Evolutionary conservation across 441 rosid species (phyloP).

Genomic region (Populus hybrid): DNA sequence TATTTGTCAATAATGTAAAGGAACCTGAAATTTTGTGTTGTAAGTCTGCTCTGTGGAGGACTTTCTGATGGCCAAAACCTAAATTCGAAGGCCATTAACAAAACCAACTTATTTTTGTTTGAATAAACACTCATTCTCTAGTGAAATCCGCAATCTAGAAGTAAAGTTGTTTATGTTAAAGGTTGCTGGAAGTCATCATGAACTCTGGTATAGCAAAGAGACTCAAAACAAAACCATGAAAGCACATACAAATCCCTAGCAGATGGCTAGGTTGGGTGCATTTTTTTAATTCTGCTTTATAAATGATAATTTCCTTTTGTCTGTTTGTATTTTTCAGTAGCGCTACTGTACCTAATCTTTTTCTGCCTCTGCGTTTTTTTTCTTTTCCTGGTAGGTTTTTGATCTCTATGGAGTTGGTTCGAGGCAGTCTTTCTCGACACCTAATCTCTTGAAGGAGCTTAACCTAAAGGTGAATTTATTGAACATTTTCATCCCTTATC

Average conservation of each 20-base stretch:
- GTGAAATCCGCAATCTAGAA: neutral
- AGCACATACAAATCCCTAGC: neutral
- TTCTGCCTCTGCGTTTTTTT: neutral
- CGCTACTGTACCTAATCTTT: neutral
- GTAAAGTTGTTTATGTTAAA: neutral
- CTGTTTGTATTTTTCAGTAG: neutral
- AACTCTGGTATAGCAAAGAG: neutral
- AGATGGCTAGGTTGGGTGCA: conserved; percentile 9
- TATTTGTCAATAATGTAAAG: neutral
- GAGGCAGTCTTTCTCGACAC: conserved; percentile 61
- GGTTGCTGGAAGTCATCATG: neutral
- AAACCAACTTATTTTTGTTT: neutral
- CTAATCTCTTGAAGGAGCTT: conserved; percentile 72
- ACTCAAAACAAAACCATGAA: neutral
- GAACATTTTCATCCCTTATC: neutral
- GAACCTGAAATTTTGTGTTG: neutral
- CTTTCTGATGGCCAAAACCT: conserved; percentile 2
- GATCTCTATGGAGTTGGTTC: conserved; percentile 90
- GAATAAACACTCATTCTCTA: too few species aligned
- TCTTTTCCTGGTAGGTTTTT: conserved; percentile 48
- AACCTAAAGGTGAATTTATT: conserved; percentile 58
- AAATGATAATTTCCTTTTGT: neutral
- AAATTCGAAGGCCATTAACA: conserved; percentile 6
- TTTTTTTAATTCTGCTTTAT: conserved; percentile 7
- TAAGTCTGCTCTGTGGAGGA: too few species aligned